A percentile compares a stretch with the other conserved stretches of the same genome.
phyloP scores from a whole-genome alignment of 2,329 filamentous ascomycete genomes.

The Fusarium bulbicola region DNA sequence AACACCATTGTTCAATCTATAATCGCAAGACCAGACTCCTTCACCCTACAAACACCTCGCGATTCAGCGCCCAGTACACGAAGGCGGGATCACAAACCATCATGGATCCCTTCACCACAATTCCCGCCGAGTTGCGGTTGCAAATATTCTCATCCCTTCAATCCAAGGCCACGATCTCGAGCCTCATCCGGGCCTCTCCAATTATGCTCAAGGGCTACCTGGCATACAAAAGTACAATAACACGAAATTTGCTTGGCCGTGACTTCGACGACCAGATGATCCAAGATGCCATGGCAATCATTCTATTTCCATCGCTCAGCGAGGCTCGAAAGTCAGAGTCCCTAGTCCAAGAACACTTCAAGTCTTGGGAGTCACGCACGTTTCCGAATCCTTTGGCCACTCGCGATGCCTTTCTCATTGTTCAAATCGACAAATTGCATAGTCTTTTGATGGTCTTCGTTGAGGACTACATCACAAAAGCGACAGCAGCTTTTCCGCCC shows the following conservation, averaged over 20 bases:
- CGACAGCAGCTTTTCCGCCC: conserved; percentile 16
- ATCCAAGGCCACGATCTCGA: background rate
- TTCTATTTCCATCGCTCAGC: background rate
- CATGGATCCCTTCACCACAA: conserved; percentile 7
- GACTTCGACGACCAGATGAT: conserved; percentile 17
- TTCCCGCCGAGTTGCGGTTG: conserved; percentile 11
- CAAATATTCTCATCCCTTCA: background rate
- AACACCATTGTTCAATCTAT: no score
- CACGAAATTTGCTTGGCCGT: background rate
- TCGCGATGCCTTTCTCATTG: background rate
- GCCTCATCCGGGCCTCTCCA: conserved; percentile 9
- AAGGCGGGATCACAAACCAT: background rate
- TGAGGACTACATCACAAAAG: conserved; percentile 30
- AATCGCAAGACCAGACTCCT: background rate
- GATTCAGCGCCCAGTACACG: background rate
- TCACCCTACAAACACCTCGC: background rate
- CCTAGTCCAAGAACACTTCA: accelerated
- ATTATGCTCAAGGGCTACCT: conserved; percentile 3
- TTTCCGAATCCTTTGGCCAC: conserved; percentile 6
- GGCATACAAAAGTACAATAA: background rate
- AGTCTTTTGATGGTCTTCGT: conserved; percentile 13
- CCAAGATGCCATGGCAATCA: conserved; percentile 18
- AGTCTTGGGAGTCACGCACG: background rate
- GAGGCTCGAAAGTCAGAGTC: accelerated
- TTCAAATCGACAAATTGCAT: conserved; percentile 3